Evolutionary conservation across 2,329 filamentous ascomycete genomes (phyloP).

Genomic region (Clarireedia monteithiana): DNA sequence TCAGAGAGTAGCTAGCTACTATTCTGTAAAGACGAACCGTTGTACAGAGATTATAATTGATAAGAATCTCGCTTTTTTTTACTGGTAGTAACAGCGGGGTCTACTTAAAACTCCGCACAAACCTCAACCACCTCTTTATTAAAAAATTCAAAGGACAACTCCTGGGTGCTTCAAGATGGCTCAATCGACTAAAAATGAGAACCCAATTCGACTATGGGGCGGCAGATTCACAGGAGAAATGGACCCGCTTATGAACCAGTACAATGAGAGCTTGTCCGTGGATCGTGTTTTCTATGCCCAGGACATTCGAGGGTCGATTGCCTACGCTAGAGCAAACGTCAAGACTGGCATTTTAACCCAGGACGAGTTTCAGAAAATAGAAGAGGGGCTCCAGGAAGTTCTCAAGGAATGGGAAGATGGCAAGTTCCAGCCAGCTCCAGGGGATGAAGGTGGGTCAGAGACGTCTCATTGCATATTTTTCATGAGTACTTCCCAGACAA

Average conservation of each 20-base stretch:
- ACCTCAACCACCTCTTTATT: no score
- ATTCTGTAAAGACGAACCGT: no score
- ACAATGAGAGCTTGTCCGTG: conserved; percentile 75
- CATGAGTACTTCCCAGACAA: no score
- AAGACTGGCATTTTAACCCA: conserved; percentile 66
- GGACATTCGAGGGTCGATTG: conserved; percentile 73
- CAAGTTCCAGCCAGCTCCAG: conserved; percentile 43
- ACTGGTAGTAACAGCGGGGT: no score
- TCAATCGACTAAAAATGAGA: no score
- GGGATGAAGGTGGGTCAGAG: conserved; percentile 39
- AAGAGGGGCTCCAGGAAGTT: conserved; percentile 57
- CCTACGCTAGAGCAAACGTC: conserved; percentile 72
- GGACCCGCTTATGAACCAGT: conserved; percentile 78
- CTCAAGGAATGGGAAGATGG: conserved; percentile 45
- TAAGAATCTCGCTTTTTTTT: no score
- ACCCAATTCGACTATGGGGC: conserved; percentile 36
- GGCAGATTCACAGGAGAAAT: conserved; percentile 62
- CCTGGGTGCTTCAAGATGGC: neutral
- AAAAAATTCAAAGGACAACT: no score
- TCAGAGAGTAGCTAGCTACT: no score
- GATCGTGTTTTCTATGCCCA: conserved; percentile 72
- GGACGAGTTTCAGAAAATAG: conserved; percentile 67
- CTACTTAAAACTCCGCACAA: no score
- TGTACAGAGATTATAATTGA: no score
- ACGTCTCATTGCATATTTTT: no score